A percentile compares a stretch with the other conserved stretches of the same genome.
phyloP scores from a whole-genome alignment of 129 eudicot genomes.

The Lactuca saligna region DNA sequence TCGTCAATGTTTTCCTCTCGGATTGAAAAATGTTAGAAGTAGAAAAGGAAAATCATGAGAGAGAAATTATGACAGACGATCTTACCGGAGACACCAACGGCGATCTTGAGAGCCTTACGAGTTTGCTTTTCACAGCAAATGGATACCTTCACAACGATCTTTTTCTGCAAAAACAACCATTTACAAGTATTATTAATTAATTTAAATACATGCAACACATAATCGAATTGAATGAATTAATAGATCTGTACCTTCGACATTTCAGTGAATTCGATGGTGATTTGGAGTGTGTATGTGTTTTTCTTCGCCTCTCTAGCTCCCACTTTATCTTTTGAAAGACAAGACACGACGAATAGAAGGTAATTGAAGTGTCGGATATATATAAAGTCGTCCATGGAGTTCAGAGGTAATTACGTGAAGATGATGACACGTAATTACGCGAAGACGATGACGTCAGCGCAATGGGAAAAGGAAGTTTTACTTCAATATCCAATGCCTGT shows the following conservation, averaged over 20 bases:
- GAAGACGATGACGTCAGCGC: background rate
- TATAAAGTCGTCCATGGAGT: background rate
- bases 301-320: too few relatives aligned
- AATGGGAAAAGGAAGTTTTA: background rate
- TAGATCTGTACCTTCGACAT: slow-evolving; percentile 2
- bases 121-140: background rate
- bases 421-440: background rate
- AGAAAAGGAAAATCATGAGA: too few relatives aligned
- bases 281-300: background rate
- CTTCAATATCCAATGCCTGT: background rate
- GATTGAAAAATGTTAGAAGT: too few relatives aligned
- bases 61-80: background rate
- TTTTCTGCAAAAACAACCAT: slow-evolving; percentile 15
- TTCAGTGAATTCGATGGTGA: background rate
- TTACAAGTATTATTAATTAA: background rate
- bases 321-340: background rate
- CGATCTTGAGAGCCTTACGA: slow-evolving; percentile 28
- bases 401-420: background rate
- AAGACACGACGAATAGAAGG: background rate
- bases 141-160: slow-evolving; percentile 21
- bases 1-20: background rate
- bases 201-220: background rate
- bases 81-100: slow-evolving; percentile 19
- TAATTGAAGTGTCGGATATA: background rate
- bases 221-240: background rate